Evolutionary conservation across 108 stramenopile species (phyloP).

Genomic region (Pseudonitzschia delicatissima): DNA sequence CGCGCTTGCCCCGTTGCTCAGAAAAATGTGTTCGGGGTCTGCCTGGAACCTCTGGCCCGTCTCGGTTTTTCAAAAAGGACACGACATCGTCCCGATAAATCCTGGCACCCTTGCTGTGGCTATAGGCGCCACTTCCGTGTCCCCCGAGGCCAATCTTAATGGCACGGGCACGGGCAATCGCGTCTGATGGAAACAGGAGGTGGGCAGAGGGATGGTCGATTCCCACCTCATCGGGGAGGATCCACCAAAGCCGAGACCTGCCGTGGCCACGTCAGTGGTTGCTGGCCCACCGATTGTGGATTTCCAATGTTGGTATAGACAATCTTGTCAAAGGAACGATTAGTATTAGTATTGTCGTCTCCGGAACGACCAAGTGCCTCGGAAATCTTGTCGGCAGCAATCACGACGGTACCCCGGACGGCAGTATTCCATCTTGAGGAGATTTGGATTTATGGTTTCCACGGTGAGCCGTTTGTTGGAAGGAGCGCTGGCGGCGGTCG

Average conservation of each 20-base stretch:
- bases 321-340: conserved; percentile 78
- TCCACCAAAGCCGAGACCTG: conserved; percentile 90
- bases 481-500: not conserved
- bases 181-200: conserved; percentile 70
- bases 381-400: conserved; percentile 74
- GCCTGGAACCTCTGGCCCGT: conserved; percentile 46
- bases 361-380: conserved; percentile 31
- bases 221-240: conserved; percentile 67
- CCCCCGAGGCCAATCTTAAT: conserved; percentile 59
- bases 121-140: conserved; percentile 85
- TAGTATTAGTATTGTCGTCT: not conserved
- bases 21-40: conserved; percentile 83
- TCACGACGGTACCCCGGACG: conserved; percentile 82
- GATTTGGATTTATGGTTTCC: conserved; percentile 58
- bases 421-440: conserved; percentile 85
- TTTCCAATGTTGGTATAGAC: conserved; percentile 98
- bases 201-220: conserved; percentile 67
- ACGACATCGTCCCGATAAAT: conserved; percentile 81
- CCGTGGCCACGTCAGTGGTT: conserved; percentile 93
- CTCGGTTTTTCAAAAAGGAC: conserved; percentile 77
- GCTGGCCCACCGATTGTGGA: conserved; percentile 95
- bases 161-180: conserved; percentile 61
- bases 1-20: conserved; percentile 95
- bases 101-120: conserved; percentile 78
- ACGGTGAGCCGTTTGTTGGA: conserved; percentile 47